Percentiles rank a stretch among this genome's conserved stretches.
Evolutionary conservation across 352 stramenopile species (phyloP).

Genomic region (Phytophthora colocasiae): DNA sequence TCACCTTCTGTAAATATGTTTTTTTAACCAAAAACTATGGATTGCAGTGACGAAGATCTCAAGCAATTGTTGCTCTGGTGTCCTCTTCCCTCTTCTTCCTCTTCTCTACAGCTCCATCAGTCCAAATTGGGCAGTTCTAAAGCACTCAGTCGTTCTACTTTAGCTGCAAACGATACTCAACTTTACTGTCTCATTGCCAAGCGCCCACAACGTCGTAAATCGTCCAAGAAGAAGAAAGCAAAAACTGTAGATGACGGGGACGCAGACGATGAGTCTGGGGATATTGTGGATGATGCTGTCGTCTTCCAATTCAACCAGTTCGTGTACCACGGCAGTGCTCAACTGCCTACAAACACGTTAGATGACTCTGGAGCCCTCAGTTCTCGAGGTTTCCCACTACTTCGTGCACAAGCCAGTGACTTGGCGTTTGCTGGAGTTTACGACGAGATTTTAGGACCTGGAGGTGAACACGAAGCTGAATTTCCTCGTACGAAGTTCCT

Average conservation of each 20-base stretch:
- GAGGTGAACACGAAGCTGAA: constrained; percentile 23
- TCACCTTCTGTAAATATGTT: not conserved
- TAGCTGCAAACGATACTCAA: constrained; percentile 69
- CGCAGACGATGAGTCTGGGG: constrained; percentile 31
- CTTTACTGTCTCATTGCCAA: constrained; percentile 57
- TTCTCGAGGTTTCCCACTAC: constrained; percentile 42
- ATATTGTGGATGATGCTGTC: constrained; percentile 40
- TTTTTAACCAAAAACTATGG: not conserved
- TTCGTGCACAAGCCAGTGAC: constrained; percentile 54
- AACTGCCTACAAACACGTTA: constrained; percentile 32
- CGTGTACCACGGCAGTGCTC: constrained; percentile 52
- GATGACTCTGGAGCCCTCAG: constrained; percentile 55
- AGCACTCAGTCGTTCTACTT: constrained; percentile 3
- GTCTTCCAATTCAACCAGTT: constrained; percentile 79
- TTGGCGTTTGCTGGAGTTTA: constrained; percentile 45
- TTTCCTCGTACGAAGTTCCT: constrained; percentile 30
- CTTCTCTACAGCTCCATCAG: constrained; percentile 21
- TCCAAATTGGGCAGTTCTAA: constrained; percentile 1
- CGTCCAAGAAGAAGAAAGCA: constrained; percentile 15
- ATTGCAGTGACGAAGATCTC: constrained; percentile 57
- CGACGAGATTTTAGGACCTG: constrained; percentile 40
- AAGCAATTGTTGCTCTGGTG: constrained; percentile 75
- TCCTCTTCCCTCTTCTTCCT: constrained; percentile 36
- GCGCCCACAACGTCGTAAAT: constrained; percentile 8
- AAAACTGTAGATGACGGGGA: constrained; percentile 28